Percentiles rank a stretch among this genome's conserved stretches.
These are phyloP conservation scores for Avena insularis DNA, from an alignment of 176 grass and related monocot genomes.

Conservation along the genomic window DNA sequence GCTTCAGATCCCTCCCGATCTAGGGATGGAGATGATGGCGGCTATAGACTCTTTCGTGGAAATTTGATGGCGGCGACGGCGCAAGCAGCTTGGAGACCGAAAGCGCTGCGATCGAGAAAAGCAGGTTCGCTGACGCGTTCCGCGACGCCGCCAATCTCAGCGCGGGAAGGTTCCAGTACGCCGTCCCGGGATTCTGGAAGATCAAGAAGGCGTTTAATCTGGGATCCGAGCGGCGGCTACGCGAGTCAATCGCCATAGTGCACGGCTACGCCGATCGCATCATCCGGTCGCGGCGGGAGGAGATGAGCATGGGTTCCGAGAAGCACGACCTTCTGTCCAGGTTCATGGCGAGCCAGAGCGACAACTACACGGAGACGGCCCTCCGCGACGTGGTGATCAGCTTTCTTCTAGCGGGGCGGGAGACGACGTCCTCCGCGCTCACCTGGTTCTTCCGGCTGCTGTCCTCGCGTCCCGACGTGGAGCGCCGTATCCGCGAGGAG, in stretches of 20 bases:
- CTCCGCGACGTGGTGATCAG: constrained; percentile 83
- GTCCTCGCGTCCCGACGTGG: constrained; percentile 59
- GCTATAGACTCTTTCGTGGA: no score
- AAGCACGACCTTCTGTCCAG: not conserved
- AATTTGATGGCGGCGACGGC: not conserved
- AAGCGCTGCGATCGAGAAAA: not conserved
- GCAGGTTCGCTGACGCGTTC: not conserved
- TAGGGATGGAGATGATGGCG: no score
- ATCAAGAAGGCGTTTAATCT: not conserved
- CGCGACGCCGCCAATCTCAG: not conserved
- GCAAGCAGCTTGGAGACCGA: not conserved
- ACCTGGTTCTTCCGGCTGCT: constrained; percentile 89
- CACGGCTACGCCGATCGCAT: not conserved
- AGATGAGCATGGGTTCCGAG: not conserved
- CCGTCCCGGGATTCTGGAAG: constrained; percentile 1
- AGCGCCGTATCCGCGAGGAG: constrained; percentile 61
- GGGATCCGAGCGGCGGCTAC: not conserved
- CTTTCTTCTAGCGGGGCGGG: constrained; percentile 72
- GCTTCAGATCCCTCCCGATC: no score
- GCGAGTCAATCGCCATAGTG: not conserved
- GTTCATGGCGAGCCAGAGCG: constrained; percentile 44
- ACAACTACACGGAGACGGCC: constrained; percentile 48
- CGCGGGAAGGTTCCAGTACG: constrained; percentile 12
- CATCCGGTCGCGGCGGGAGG: not conserved
- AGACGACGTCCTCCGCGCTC: constrained; percentile 72